These are phyloP conservation scores for Calocybe cyanea DNA, from an alignment of 768 basidiomycete genomes.

Conservation along the genomic window DNA sequence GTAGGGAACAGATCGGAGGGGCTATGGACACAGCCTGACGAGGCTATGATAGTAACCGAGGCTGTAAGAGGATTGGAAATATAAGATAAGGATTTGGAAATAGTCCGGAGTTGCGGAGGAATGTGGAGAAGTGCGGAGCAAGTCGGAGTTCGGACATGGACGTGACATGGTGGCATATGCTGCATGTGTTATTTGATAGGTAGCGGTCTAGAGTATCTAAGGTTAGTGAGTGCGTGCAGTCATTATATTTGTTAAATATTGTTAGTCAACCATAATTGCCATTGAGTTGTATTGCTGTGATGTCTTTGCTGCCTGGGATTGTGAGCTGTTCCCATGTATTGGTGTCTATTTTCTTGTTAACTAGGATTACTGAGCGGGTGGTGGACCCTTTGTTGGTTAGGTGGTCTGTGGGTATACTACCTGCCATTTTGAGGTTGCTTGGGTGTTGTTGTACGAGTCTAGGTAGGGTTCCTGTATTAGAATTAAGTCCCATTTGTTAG, in stretches of 20 bases:
- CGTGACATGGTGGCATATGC: too few species aligned
- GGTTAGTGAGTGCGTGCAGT: background rate
- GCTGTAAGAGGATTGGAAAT: too few species aligned
- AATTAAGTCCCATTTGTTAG: conserved; percentile 1
- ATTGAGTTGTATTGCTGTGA: background rate
- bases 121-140: too few species aligned
- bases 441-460: background rate
- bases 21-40: too few species aligned
- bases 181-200: background rate
- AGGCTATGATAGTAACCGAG: too few species aligned
- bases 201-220: too few species aligned
- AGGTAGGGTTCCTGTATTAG: conserved; percentile 1
- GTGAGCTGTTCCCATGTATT: background rate
- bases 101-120: too few species aligned
- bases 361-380: conserved; percentile 2
- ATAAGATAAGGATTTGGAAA: too few species aligned
- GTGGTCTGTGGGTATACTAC: background rate
- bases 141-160: too few species aligned
- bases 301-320: background rate
- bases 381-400: background rate
- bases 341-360: background rate
- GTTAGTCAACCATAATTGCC: background rate
- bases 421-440: background rate
- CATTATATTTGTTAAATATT: too few species aligned
- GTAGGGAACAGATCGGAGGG: too few species aligned